phyloP scores from a whole-genome alignment of 306 rosid species.

The Arachis stenosperma region DNA sequence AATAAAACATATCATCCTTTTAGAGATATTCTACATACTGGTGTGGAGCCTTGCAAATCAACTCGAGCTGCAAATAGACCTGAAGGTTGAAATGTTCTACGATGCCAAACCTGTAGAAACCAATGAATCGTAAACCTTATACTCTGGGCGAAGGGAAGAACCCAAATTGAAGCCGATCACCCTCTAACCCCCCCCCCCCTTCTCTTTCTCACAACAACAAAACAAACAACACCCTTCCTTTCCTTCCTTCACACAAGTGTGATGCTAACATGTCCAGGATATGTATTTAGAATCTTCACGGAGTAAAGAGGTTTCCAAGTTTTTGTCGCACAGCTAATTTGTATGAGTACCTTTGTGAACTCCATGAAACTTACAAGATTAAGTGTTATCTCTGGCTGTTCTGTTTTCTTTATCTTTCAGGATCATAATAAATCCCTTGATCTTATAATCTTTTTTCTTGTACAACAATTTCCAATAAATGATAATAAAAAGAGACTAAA shows the following conservation, averaged over 20 bases:
- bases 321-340: neutral
- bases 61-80: conserved; percentile 99
- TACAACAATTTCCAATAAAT: neutral
- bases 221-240: neutral
- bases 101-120: conserved; percentile 85
- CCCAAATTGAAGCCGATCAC: neutral
- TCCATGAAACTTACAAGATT: neutral
- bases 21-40: conserved; percentile 57
- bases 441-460: neutral
- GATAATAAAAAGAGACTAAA: neutral
- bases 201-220: neutral
- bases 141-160: conserved; percentile 4
- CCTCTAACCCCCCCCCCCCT: conserved; percentile 1
- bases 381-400: neutral
- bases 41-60: conserved; percentile 86
- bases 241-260: neutral
- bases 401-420: conserved; percentile 1
- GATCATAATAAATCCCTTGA: conserved; percentile 1
- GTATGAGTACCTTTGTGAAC: neutral
- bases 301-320: neutral
- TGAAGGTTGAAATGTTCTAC: conserved; percentile 94
- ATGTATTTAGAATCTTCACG: neutral
- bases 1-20: conserved; percentile 22
- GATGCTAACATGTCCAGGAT: conserved; percentile 21
- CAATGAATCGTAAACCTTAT: conserved; percentile 12